These are phyloP conservation scores for Achaetomiella virescens DNA, from an alignment of 495 filamentous ascomycete species.

Conservation along the genomic window DNA sequence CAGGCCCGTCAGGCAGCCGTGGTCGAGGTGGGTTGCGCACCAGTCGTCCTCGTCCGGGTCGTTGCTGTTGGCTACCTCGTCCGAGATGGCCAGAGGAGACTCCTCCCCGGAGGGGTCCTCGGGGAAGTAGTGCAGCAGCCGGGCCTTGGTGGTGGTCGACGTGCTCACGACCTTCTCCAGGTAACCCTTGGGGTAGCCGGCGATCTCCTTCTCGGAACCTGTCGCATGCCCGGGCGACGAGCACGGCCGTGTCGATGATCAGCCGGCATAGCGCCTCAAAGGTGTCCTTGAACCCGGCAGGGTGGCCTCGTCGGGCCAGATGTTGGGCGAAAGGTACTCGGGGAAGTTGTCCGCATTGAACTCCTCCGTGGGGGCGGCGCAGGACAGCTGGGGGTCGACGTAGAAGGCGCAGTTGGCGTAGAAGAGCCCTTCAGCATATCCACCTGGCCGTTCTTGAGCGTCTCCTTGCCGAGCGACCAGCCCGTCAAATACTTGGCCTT, in stretches of 20 bases:
- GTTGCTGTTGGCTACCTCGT: slow-evolving; percentile 22
- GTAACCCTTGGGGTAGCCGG: slow-evolving; percentile 67
- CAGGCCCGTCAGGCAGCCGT: slow-evolving; percentile 87
- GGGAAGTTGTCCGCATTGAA: slow-evolving; percentile 55
- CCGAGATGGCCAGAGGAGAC: slow-evolving; percentile 12
- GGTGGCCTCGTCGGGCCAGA: slow-evolving; percentile 67
- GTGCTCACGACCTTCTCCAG: slow-evolving; percentile 80
- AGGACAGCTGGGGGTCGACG: slow-evolving; percentile 56
- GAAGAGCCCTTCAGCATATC: slow-evolving; percentile 93
- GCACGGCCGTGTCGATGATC: slow-evolving; percentile 80
- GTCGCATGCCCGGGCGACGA: slow-evolving; percentile 86
- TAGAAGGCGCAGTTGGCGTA: slow-evolving; percentile 97
- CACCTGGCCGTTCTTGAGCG: slow-evolving; percentile 79
- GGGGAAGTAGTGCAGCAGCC: slow-evolving; percentile 91
- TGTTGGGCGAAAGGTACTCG: slow-evolving; percentile 59
- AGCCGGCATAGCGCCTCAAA: slow-evolving; percentile 73
- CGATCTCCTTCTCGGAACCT: slow-evolving; percentile 69
- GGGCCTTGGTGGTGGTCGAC: slow-evolving; percentile 83
- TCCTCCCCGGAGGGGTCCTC: slow-evolving; percentile 29
- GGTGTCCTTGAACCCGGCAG: slow-evolving; percentile 64
- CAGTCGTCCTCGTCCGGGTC: slow-evolving; percentile 74
- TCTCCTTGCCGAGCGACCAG: slow-evolving; percentile 87
- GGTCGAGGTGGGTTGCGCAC: slow-evolving; percentile 93
- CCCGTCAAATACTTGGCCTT: slow-evolving; percentile 59
- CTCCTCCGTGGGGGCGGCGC: slow-evolving; percentile 50